Percentiles rank a stretch among this genome's conserved stretches.
Conservation (phyloP, 495 filamentous ascomycete genomes). For the Darksidea phi region DNA sequence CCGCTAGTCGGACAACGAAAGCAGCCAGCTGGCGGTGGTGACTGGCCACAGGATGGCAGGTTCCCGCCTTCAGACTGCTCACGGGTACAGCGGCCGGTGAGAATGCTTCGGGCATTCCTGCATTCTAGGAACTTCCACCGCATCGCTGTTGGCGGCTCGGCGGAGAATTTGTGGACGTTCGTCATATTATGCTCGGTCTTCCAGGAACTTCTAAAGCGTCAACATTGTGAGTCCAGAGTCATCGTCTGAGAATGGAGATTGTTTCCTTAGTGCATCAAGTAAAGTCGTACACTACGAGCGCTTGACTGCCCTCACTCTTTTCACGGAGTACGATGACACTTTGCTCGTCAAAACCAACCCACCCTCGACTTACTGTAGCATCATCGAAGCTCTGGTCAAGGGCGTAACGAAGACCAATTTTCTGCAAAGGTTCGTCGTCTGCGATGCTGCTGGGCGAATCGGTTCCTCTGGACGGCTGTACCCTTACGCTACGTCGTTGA, state of each 20-base stretch:
- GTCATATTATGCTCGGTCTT: neutral
- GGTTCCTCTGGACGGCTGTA: constrained; percentile 46
- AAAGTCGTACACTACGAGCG: constrained; percentile 90
- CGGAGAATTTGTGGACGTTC: neutral
- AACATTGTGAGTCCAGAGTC: neutral
- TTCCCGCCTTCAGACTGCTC: too few species aligned
- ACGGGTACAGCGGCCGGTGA: too few species aligned
- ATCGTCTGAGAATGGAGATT: neutral
- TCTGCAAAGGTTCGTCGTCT: constrained; percentile 4
- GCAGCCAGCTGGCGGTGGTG: neutral
- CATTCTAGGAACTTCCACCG: too few species aligned
- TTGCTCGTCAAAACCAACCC: constrained; percentile 92
- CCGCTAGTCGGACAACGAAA: constrained; percentile 14
- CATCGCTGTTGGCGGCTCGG: too few species aligned
- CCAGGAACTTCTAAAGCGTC: too few species aligned
- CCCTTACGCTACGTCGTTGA: constrained; percentile 53
- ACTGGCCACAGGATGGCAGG: neutral
- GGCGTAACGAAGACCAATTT: constrained; percentile 28
- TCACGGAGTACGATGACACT: constrained; percentile 84
- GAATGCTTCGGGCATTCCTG: too few species aligned
- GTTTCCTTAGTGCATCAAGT: constrained; percentile 49
- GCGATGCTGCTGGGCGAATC: constrained; percentile 31
- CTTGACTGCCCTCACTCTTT: constrained; percentile 61
- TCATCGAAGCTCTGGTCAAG: constrained; percentile 35
- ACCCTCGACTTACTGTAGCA: constrained; percentile 52